Conservation (phyloP, 257 asterid genomes). For the Solanum ahanhuiri region DNA sequence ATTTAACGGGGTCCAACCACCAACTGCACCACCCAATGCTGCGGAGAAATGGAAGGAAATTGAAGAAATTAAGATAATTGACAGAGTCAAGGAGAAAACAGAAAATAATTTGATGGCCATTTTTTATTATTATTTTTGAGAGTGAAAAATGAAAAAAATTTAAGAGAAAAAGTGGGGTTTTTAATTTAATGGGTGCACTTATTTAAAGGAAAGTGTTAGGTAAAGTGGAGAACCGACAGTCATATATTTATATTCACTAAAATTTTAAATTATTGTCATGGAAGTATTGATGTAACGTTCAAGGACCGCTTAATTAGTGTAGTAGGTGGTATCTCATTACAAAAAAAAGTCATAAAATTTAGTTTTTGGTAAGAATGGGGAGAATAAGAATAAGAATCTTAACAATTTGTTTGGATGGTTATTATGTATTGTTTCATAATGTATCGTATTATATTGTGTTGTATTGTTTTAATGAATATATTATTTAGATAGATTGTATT, state of each 20-base stretch:
- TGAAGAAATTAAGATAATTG: neutral
- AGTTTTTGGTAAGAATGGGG: neutral
- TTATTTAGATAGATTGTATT: fast-evolving
- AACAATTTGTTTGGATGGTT: too few relatives aligned
- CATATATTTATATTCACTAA: neutral
- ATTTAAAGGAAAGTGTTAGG: neutral
- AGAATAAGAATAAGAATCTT: neutral
- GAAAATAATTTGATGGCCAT: conserved; percentile 2
- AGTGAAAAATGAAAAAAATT: neutral
- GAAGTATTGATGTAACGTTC: neutral
- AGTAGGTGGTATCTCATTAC: neutral
- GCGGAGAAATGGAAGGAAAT: neutral
- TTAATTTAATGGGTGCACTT: neutral
- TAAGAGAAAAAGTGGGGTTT: neutral
- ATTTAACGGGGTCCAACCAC: conserved; percentile 14
- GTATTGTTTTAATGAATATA: too few relatives aligned
- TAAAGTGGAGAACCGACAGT: neutral
- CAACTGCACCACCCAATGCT: neutral
- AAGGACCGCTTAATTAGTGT: neutral
- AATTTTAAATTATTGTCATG: neutral
- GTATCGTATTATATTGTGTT: too few relatives aligned
- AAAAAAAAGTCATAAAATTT: too few relatives aligned
- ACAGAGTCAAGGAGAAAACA: neutral
- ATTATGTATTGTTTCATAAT: too few relatives aligned
- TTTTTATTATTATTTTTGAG: neutral